A percentile compares a stretch with the other conserved stretches of the same genome.
phyloP scores from a whole-genome alignment of 345 rosid species.

The Odontarrhena argentea region DNA sequence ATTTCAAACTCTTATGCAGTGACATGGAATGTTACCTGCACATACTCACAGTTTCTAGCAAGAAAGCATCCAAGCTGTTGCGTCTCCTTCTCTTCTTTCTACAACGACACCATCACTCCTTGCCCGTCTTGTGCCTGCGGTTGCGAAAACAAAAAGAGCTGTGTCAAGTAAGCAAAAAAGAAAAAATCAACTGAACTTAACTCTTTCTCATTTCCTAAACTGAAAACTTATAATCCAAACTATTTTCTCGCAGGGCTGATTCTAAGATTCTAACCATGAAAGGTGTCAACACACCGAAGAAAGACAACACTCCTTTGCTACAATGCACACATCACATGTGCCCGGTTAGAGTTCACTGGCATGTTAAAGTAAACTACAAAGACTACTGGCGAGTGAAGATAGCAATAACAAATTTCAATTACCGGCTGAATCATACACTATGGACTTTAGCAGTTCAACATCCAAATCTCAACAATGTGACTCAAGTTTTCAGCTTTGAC shows the following conservation, averaged over 20 bases:
- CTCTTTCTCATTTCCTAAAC: conserved; percentile 7
- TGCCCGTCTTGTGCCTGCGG: conserved; percentile 90
- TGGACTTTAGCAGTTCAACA: conserved; percentile 83
- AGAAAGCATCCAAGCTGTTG: conserved; percentile 81
- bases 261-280: conserved; percentile 61
- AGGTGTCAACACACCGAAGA: conserved; percentile 62
- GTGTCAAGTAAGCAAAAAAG: conserved; percentile 64
- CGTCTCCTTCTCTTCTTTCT: conserved; percentile 88
- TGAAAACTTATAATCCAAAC: neutral
- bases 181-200: neutral
- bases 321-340: conserved; percentile 91
- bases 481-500: conserved; percentile 85
- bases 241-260: conserved; percentile 56
- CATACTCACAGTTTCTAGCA: conserved; percentile 83
- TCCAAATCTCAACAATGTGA: conserved; percentile 81
- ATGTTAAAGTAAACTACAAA: conserved; percentile 71
- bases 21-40: conserved; percentile 94
- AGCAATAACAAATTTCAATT: conserved; percentile 69
- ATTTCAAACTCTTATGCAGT: conserved; percentile 49
- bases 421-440: conserved; percentile 64
- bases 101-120: conserved; percentile 76
- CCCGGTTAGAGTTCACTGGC: conserved; percentile 83
- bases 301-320: conserved; percentile 60
- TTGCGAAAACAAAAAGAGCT: conserved; percentile 64
- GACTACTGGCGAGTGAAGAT: conserved; percentile 85